Conservation (phyloP, 768 basidiomycete genomes). For the Suillus paluster region DNA sequence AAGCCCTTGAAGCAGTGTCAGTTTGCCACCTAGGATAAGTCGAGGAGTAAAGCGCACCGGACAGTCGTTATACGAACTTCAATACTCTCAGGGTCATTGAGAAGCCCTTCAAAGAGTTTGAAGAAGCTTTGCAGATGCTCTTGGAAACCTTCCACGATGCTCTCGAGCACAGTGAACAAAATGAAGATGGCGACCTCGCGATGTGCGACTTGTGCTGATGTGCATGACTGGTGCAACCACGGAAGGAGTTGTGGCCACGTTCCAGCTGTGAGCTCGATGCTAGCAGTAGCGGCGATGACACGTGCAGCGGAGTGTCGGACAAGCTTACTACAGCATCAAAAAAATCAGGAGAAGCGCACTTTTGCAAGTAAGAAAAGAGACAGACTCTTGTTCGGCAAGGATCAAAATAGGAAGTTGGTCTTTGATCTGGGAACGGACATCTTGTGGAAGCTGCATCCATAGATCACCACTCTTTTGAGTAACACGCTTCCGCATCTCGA, state of each 20-base stretch:
- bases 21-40: constrained; percentile 10
- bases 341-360: background rate
- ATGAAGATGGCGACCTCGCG: constrained; percentile 94
- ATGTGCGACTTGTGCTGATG: constrained; percentile 67
- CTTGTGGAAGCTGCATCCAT: constrained; percentile 74
- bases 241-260: constrained; percentile 89
- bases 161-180: constrained; percentile 89
- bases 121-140: constrained; percentile 76
- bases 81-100: constrained; percentile 83
- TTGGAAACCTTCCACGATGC: constrained; percentile 88
- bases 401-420: constrained; percentile 77
- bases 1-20: constrained; percentile 50
- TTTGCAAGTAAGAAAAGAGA: constrained; percentile 7
- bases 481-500: constrained; percentile 95
- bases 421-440: constrained; percentile 84
- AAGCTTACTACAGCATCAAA: constrained; percentile 60
- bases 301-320: constrained; percentile 94
- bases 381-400: constrained; percentile 78
- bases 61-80: constrained; percentile 93
- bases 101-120: constrained; percentile 72
- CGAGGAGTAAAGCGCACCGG: constrained; percentile 46
- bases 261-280: constrained; percentile 78
- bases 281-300: constrained; percentile 90
- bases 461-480: constrained; percentile 76
- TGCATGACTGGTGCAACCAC: constrained; percentile 80